Percentiles rank a stretch among this genome's conserved stretches.
phyloP scores from a whole-genome alignment of 805 yeast genomes.

The Maudiozyma barnettii region DNA sequence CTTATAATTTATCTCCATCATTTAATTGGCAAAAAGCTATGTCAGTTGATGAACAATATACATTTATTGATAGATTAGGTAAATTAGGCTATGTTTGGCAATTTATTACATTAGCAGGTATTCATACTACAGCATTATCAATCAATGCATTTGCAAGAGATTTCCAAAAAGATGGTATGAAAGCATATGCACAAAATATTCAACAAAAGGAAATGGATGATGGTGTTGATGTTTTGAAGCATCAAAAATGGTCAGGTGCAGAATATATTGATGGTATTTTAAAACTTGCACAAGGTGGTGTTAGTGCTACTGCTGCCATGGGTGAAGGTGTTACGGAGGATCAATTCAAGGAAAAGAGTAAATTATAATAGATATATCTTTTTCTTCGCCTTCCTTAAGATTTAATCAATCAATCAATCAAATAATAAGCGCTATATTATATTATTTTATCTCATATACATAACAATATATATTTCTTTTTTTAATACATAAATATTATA shows the following conservation, averaged over 20 bases:
- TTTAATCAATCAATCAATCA: too few relatives aligned
- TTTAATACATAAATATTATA: too few relatives aligned
- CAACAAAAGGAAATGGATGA: constrained; percentile 81
- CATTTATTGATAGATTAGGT: constrained; percentile 79
- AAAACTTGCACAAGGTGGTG: constrained; percentile 89
- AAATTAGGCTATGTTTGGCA: constrained; percentile 94
- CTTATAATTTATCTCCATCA: constrained; percentile 93
- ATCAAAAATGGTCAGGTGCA: constrained; percentile 98
- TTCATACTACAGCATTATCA: constrained; percentile 91
- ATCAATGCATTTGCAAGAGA: constrained; percentile 75
- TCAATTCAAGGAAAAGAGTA: constrained; percentile 52
- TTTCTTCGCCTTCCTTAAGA: background rate
- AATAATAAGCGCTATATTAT: too few relatives aligned
- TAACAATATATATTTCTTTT: too few relatives aligned
- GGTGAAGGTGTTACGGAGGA: constrained; percentile 97
- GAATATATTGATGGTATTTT: constrained; percentile 87
- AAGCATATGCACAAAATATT: constrained; percentile 82
- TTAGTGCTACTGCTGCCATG: constrained; percentile 94
- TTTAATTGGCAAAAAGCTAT: constrained; percentile 97
- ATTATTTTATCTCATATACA: too few relatives aligned
- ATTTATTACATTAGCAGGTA: constrained; percentile 93
- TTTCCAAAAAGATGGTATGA: constrained; percentile 80
- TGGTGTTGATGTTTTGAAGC: constrained; percentile 93
- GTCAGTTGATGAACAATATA: constrained; percentile 77
- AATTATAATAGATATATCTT: constrained; percentile 3